Evolutionary conservation across 2,329 filamentous ascomycete genomes (phyloP).

Genomic region (Exophiala mesophila): DNA sequence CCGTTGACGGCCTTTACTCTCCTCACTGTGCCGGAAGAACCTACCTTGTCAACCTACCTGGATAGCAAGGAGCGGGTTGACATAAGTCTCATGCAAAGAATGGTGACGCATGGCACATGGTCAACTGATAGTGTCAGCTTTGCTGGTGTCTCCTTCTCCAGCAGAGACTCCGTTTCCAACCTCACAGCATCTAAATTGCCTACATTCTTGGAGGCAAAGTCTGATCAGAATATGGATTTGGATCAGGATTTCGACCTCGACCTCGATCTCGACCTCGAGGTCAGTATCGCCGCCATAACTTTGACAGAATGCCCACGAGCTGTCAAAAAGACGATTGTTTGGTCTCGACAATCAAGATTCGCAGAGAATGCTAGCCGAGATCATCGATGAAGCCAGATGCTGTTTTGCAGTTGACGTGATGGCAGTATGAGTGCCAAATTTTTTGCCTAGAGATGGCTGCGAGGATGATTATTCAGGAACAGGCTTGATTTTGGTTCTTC

Average conservation of each 20-base stretch:
- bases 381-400: no score
- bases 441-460: no score
- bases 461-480: no score
- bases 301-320: constrained; percentile 4
- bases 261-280: constrained; percentile 11
- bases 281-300: constrained; percentile 13
- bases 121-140: background rate
- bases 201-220: background rate
- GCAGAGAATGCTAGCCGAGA: no score
- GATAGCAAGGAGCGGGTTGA: constrained; percentile 8
- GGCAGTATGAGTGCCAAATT: no score
- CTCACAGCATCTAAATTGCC: background rate
- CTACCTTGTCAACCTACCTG: constrained; percentile 15
- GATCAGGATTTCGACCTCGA: background rate
- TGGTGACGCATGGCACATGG: background rate
- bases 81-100: constrained; percentile 9
- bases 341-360: background rate
- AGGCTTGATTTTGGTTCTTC: no score
- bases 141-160: background rate
- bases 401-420: no score
- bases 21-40: constrained; percentile 12
- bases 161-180: background rate
- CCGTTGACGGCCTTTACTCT: constrained; percentile 16
- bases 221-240: background rate
- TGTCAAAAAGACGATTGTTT: constrained; percentile 11